phyloP scores from a whole-genome alignment of 257 asterid genomes.

The Nicotiana noctiflora region DNA sequence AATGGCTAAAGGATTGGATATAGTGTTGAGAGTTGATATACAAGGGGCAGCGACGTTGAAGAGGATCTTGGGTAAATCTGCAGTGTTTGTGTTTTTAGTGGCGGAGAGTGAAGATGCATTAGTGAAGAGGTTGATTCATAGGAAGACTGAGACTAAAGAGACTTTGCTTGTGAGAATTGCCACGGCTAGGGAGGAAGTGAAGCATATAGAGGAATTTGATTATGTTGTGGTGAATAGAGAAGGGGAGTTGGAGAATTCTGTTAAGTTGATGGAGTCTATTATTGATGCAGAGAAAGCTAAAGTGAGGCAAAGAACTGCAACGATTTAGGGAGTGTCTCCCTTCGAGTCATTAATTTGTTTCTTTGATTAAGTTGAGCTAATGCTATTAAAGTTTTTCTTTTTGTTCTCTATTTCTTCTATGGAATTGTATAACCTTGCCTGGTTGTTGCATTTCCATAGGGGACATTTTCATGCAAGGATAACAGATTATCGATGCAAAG shows the following conservation, averaged over 20 bases:
- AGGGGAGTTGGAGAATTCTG: slow-evolving; percentile 78
- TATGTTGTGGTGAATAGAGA: slow-evolving; percentile 88
- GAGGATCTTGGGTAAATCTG: slow-evolving; percentile 49
- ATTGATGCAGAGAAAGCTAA: slow-evolving; percentile 93
- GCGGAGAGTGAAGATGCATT: slow-evolving; percentile 95
- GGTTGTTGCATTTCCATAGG: neutral
- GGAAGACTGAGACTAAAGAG: slow-evolving; percentile 77
- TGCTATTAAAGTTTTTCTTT: neutral
- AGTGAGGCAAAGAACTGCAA: slow-evolving; percentile 55
- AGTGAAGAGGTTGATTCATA: slow-evolving; percentile 77
- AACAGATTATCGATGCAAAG: neutral
- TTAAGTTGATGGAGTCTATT: slow-evolving; percentile 64
- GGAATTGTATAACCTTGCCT: neutral
- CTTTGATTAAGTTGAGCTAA: slow-evolving; percentile 2
- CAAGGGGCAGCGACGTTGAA: slow-evolving; percentile 86
- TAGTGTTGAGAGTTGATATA: slow-evolving; percentile 83
- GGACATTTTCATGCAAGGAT: neutral
- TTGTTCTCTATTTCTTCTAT: neutral
- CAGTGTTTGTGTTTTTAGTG: slow-evolving; percentile 70
- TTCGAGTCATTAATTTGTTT: neutral
- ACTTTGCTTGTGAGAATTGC: slow-evolving; percentile 77
- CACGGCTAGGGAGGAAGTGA: slow-evolving; percentile 77
- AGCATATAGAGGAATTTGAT: slow-evolving; percentile 71
- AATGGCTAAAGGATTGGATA: slow-evolving; percentile 75
- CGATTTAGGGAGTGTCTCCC: slow-evolving; percentile 24